These are phyloP conservation scores for Coemansia sp. DNA, from an alignment of 192 early-diverging fungal species.

Conservation along the genomic window DNA sequence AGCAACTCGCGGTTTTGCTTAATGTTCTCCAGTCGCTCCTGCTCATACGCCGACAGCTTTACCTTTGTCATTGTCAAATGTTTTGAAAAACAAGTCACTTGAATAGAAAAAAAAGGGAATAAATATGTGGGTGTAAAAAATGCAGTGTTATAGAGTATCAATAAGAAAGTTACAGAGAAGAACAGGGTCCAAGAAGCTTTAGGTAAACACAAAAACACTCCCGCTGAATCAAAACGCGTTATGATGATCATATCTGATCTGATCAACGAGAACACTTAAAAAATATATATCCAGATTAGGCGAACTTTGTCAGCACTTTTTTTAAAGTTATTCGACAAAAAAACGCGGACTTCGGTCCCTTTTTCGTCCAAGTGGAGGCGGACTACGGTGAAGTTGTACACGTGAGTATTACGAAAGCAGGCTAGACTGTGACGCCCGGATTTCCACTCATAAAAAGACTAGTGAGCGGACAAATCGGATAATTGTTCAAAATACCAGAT, in stretches of 20 bases:
- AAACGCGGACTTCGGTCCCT: no score
- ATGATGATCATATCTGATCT: neutral
- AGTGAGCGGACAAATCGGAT: neutral
- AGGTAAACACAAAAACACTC: neutral
- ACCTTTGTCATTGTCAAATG: constrained; percentile 22
- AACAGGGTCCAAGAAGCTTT: neutral
- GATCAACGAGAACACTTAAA: neutral
- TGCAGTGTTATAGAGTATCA: neutral
- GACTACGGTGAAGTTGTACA: neutral
- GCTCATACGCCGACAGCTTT: constrained; percentile 53
- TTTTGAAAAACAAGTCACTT: neutral
- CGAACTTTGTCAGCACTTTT: no score
- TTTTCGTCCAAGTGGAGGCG: neutral
- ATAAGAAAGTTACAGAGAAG: neutral
- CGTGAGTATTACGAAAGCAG: constrained; percentile 1
- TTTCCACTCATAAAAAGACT: neutral
- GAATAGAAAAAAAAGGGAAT: constrained; percentile 1
- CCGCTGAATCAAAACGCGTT: neutral
- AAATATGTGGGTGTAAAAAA: constrained; percentile 1
- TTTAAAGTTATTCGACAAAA: no score
- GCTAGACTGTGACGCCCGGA: neutral
- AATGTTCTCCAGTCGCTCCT: constrained; percentile 66
- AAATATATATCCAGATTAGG: no score
- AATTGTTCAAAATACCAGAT: neutral
- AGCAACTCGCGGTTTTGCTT: constrained; percentile 65